Conservation (phyloP, 257 asterid genomes). For the Paulownia fortunei region DNA sequence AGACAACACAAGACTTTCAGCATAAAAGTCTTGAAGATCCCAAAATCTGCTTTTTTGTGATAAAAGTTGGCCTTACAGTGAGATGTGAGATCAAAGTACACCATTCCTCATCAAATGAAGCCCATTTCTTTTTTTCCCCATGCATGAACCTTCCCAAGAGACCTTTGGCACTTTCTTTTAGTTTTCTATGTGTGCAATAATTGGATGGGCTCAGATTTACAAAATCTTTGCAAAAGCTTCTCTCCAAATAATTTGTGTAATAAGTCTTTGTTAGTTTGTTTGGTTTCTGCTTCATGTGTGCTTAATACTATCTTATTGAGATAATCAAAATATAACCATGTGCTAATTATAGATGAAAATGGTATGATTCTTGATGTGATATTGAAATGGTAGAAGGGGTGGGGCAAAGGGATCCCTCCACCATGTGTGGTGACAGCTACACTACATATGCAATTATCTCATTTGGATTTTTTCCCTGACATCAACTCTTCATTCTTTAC, state of each 20-base stretch:
- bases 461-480: constrained; percentile 32
- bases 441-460: not conserved
- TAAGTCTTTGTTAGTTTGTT: not conserved
- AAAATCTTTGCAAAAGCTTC: not conserved
- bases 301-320: not conserved
- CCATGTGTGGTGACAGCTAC: constrained; percentile 27
- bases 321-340: constrained; percentile 19
- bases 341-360: constrained; percentile 12
- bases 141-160: constrained; percentile 49
- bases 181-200: constrained; percentile 25
- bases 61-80: constrained; percentile 29
- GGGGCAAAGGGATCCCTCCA: constrained; percentile 19
- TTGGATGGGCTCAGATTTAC: constrained; percentile 22
- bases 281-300: not conserved
- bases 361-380: not conserved
- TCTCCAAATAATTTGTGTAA: constrained; percentile 11
- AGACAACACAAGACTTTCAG: constrained; percentile 36
- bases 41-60: constrained; percentile 31
- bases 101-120: constrained; percentile 44
- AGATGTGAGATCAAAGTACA: constrained; percentile 24
- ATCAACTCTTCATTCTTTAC: constrained; percentile 36
- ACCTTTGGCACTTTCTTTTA: constrained; percentile 29
- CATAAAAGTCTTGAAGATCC: constrained; percentile 33
- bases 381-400: not conserved
- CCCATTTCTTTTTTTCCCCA: constrained; percentile 35